Base-by-base conservation (phyloP, 2,329 filamentous ascomycete species). In the Sporothrix mexicana region DNA sequence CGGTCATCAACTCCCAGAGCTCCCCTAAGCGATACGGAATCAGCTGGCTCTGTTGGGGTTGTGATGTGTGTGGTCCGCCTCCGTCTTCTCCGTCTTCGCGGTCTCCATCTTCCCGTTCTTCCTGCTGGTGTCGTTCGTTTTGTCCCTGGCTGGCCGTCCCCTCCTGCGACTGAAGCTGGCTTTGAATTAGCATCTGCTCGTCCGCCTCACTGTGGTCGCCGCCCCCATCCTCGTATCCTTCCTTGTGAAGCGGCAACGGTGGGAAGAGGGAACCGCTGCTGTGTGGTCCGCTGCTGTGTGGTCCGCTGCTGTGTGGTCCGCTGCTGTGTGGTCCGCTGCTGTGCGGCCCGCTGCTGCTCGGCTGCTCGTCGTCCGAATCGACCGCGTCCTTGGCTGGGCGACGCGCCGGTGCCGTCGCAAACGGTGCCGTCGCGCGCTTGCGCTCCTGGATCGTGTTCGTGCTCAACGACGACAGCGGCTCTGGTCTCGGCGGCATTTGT, bases 401-500 rank as follows among this genome's bases (percentile, higher is more conserved):
- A 66, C 61, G 61, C 6, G 61, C 61, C 41, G 61, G 61, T 20
- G 10, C 61, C 61, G 61, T 66, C 43, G 41, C 61, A 47, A 66
- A 66, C 61, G 41, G 61, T 13, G 61, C 61, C 41, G 20, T 66
- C 41, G 61, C 61, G 12, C 61, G 61, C 61, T 25, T 47, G n/a
- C 61, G 41, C 61, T 66, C 61, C 61, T 36, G 30, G 30, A 36
- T 36, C 30, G 30, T 36, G 30, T 47, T 66, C 7, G 6, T 66
- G 41, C 43, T 15, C 20, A 20, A 17, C 20, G 41, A 43, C 12
- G 36, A 36, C 30, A 36, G 30, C 30, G 30, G 30, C 30, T 36
- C 30, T 36, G 5, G 30, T 36, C 30, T 36, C 7, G 30, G n/a
- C 61, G 47, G 41, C 20, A 17, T 2, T 47, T 20, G 61, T 25